Evolutionary conservation across 257 asterid species (phyloP).

Genomic region (Craterostigma plantagineum): DNA sequence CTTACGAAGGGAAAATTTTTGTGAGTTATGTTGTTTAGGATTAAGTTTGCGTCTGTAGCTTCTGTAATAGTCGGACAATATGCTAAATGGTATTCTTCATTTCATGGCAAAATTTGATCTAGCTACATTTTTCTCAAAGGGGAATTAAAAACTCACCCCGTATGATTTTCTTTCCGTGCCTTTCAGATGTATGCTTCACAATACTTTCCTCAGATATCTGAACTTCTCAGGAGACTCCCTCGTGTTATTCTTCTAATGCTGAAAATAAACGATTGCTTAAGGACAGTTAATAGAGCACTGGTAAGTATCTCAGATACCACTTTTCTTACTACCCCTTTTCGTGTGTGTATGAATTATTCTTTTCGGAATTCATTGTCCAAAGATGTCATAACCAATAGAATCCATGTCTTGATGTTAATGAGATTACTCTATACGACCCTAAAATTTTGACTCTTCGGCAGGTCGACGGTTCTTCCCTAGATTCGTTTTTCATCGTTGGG

Average conservation of each 20-base stretch:
- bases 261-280: conserved; percentile 91
- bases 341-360: background rate
- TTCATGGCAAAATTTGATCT: no score
- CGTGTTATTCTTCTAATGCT: conserved; percentile 92
- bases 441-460: conserved; percentile 17
- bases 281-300: conserved; percentile 71
- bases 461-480: conserved; percentile 65
- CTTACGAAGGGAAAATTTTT: no score
- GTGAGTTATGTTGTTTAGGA: no score
- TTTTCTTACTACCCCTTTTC: conserved; percentile 6
- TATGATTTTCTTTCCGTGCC: conserved; percentile 1
- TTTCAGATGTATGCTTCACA: conserved; percentile 87
- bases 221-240: conserved; percentile 84
- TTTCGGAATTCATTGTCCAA: no score
- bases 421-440: background rate
- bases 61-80: no score
- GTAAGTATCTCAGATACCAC: conserved; percentile 20
- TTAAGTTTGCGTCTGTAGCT: no score
- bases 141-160: no score
- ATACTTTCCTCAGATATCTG: conserved; percentile 72
- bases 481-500: conserved; percentile 64
- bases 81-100: no score
- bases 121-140: no score
- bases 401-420: background rate
- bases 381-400: no score